Conservation (phyloP, 2,329 filamentous ascomycete genomes). For the Colletotrichum plurivorum region DNA sequence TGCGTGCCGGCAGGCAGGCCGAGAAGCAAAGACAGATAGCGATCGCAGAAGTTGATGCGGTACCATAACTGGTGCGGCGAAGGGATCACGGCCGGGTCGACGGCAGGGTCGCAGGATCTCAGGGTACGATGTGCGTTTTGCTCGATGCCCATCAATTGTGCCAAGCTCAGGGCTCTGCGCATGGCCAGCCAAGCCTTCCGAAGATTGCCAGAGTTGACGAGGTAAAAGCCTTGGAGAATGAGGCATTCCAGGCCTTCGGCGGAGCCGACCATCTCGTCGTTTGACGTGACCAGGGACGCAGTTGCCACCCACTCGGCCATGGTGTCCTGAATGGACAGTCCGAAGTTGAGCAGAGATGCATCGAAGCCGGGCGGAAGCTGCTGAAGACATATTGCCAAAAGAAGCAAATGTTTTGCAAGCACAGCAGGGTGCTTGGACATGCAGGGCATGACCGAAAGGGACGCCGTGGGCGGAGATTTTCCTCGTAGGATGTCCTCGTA, state of each 20-base stretch:
- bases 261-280: constrained; percentile 66
- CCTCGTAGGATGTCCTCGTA: constrained; percentile 50
- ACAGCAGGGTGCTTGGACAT: constrained; percentile 60
- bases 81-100: constrained; percentile 46
- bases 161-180: constrained; percentile 64
- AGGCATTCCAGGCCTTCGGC: constrained; percentile 69
- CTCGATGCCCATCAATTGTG: constrained; percentile 65
- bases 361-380: constrained; percentile 55
- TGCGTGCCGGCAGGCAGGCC: constrained; percentile 61
- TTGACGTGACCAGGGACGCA: constrained; percentile 59
- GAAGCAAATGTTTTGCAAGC: constrained; percentile 62
- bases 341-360: constrained; percentile 45
- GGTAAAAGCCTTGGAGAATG: constrained; percentile 62
- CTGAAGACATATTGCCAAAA: constrained; percentile 62
- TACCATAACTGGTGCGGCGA: constrained; percentile 58
- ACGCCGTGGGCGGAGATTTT: constrained; percentile 46
- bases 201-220: constrained; percentile 67
- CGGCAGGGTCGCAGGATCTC: constrained; percentile 55
- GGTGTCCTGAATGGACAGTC: constrained; percentile 43
- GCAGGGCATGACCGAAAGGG: constrained; percentile 49
- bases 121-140: constrained; percentile 50
- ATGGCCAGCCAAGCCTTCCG: constrained; percentile 67
- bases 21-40: constrained; percentile 65
- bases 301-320: constrained; percentile 52
- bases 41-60: constrained; percentile 63